Conservation (phyloP, 257 asterid genomes). For the Plantago major region DNA sequence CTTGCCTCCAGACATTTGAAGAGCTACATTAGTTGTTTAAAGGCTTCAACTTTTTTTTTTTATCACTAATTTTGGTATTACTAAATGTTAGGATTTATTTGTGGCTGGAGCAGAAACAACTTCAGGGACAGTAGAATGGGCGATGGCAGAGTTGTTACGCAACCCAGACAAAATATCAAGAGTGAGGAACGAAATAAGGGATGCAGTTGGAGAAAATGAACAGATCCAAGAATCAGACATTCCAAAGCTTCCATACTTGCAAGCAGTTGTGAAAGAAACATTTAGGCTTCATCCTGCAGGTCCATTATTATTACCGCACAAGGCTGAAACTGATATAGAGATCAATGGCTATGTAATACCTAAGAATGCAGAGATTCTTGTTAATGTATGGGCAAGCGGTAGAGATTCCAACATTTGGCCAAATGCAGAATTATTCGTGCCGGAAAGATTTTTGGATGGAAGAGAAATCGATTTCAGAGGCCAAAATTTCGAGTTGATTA, state of each 20-base stretch:
- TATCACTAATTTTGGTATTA: not conserved
- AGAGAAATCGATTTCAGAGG: not conserved
- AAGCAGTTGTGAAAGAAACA: constrained; percentile 15
- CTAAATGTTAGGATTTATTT: constrained; percentile 11
- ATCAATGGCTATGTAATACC: constrained; percentile 4
- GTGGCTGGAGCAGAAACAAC: constrained; percentile 15
- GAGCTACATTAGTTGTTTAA: too few relatives aligned
- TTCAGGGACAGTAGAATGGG: constrained; percentile 10
- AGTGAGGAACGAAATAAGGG: constrained; percentile 6
- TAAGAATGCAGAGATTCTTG: constrained; percentile 2
- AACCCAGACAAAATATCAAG: constrained; percentile 12
- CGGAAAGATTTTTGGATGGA: constrained; percentile 6
- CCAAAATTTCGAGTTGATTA: constrained; percentile 4
- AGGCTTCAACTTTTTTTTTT: too few relatives aligned
- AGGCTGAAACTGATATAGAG: constrained; percentile 4
- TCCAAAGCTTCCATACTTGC: constrained; percentile 10
- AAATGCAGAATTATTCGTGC: constrained; percentile 8
- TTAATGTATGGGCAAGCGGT: constrained; percentile 10
- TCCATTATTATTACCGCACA: constrained; percentile 15
- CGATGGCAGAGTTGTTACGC: constrained; percentile 12
- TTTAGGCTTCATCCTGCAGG: not conserved
- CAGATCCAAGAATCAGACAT: constrained; percentile 16
- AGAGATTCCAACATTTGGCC: constrained; percentile 8
- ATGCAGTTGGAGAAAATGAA: not conserved
- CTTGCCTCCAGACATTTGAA: too few relatives aligned